Conservation (phyloP, 2,329 filamentous ascomycete species). For the Sarocladiaceae sp. region DNA sequence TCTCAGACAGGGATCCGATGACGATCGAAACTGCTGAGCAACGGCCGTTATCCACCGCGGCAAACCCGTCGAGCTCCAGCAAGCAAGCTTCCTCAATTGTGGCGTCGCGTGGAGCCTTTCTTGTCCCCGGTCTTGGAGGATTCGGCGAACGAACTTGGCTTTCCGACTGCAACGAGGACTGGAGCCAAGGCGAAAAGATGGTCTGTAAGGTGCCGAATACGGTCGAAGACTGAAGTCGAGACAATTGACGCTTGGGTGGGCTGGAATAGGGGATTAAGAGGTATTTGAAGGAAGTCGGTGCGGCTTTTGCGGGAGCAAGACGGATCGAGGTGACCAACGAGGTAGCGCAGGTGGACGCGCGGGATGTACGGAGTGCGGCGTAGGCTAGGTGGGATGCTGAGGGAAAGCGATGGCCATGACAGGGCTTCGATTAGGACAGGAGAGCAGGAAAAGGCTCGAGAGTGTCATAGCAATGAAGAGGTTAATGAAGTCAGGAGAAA, state of each 20-base stretch:
- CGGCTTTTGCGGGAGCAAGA: no score
- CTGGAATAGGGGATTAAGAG: no score
- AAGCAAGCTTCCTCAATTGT: neutral
- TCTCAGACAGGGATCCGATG: slow-evolving; percentile 4
- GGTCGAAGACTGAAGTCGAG: no score
- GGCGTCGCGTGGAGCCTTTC: neutral
- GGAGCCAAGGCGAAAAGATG: no score
- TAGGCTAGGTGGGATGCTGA: neutral
- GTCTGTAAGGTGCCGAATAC: no score
- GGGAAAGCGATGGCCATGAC: neutral
- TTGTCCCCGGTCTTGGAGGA: neutral
- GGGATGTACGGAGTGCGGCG: slow-evolving; percentile 2
- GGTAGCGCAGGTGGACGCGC: neutral
- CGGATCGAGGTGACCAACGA: neutral
- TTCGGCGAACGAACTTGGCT: neutral
- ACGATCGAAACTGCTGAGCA: neutral
- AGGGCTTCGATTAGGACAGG: neutral
- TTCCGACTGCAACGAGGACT: no score
- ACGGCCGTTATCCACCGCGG: slow-evolving; percentile 3
- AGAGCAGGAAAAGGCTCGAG: no score
- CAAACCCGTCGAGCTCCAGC: neutral
- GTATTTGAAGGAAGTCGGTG: no score
- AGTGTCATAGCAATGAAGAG: neutral
- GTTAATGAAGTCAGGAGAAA: neutral
- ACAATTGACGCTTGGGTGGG: no score